A percentile compares a stretch with the other conserved stretches of the same genome.
Conservation (phyloP, 78 protist species). For the Polysphondylium violaceum region DNA sequence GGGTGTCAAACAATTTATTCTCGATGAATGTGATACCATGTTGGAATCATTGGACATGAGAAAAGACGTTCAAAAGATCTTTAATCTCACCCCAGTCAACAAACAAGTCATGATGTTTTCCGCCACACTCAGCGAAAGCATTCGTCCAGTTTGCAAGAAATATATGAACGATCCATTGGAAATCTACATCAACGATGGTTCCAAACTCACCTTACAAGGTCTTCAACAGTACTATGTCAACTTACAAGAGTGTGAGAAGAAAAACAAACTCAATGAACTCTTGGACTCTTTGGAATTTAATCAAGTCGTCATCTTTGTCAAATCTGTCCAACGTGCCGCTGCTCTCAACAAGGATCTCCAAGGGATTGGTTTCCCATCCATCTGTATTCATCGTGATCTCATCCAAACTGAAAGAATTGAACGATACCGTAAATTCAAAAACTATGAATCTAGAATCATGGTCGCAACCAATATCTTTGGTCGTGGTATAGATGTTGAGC, state of each 20-base stretch:
- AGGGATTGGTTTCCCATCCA: slow-evolving; percentile 96
- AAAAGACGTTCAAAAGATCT: slow-evolving; percentile 96
- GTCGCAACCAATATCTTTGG: slow-evolving; percentile 99
- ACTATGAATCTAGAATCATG: slow-evolving; percentile 95
- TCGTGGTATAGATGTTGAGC: slow-evolving; percentile 99
- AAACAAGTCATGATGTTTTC: slow-evolving; percentile 99
- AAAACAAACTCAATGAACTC: slow-evolving; percentile 93
- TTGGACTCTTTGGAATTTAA: slow-evolving; percentile 98
- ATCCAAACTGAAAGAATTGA: slow-evolving; percentile 89
- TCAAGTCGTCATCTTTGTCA: slow-evolving; percentile 98
- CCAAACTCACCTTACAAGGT: slow-evolving; percentile 98
- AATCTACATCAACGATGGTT: slow-evolving; percentile 95
- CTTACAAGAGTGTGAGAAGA: slow-evolving; percentile 95
- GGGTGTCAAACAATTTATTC: slow-evolving; percentile 95
- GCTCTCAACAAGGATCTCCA: slow-evolving; percentile 89
- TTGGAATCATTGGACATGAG: slow-evolving; percentile 97
- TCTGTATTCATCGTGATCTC: slow-evolving; percentile 91
- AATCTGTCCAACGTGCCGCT: slow-evolving; percentile 84
- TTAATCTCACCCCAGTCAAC: slow-evolving; percentile 89
- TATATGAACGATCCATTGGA: slow-evolving; percentile 96
- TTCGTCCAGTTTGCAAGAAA: slow-evolving; percentile 91
- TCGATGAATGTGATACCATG: slow-evolving; percentile 99
- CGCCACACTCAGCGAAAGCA: slow-evolving; percentile 97
- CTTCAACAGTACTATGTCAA: slow-evolving; percentile 97
- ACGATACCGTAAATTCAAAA: slow-evolving; percentile 95